Percentiles rank a stretch among this genome's conserved stretches.
Evolutionary conservation across 2,329 filamentous ascomycete genomes (phyloP).

Genomic region (Didymosphaeria variabile): DNA sequence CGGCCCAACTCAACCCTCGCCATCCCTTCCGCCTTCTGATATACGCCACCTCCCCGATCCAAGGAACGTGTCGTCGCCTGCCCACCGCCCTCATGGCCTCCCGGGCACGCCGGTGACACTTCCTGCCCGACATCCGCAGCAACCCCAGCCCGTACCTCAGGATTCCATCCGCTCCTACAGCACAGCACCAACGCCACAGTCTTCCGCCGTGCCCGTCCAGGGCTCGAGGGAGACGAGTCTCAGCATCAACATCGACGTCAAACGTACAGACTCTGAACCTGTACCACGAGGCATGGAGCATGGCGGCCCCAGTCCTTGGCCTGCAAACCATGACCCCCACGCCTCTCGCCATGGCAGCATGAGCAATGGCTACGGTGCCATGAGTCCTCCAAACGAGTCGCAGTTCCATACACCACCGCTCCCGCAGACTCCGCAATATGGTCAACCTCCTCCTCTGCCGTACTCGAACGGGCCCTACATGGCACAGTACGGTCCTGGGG

Average conservation of each 20-base stretch:
- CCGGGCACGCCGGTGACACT: conserved; percentile 42
- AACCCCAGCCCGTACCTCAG: conserved; percentile 28
- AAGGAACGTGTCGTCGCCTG: conserved; percentile 41
- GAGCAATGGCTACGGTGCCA: conserved; percentile 44
- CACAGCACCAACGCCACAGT: conserved; percentile 42
- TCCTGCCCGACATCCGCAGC: conserved; percentile 26
- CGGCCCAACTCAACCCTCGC: conserved; percentile 38
- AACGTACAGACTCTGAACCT: conserved; percentile 17
- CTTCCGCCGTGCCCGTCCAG: conserved; percentile 31
- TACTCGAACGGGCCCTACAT: conserved; percentile 42
- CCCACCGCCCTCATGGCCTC: conserved; percentile 48
- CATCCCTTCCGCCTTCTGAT: conserved; percentile 45
- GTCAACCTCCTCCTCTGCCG: conserved; percentile 31
- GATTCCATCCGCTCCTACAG: conserved; percentile 46
- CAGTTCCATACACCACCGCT: conserved; percentile 43
- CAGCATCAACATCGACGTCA: conserved; percentile 39
- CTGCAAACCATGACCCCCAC: conserved; percentile 40
- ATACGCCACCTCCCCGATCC: conserved; percentile 45
- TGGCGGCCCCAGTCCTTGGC: conserved; percentile 44
- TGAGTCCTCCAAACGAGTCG: conserved; percentile 44
- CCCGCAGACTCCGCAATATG: conserved; percentile 40
- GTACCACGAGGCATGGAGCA: conserved; percentile 44
- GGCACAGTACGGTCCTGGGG: conserved; percentile 33
- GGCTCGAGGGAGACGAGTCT: conserved; percentile 36
- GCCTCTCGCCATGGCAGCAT: conserved; percentile 38